Percentiles rank a stretch among this genome's conserved stretches.
Conservation (phyloP, 2,329 filamentous ascomycete species). For the Hypoxylon rubiginosum region DNA sequence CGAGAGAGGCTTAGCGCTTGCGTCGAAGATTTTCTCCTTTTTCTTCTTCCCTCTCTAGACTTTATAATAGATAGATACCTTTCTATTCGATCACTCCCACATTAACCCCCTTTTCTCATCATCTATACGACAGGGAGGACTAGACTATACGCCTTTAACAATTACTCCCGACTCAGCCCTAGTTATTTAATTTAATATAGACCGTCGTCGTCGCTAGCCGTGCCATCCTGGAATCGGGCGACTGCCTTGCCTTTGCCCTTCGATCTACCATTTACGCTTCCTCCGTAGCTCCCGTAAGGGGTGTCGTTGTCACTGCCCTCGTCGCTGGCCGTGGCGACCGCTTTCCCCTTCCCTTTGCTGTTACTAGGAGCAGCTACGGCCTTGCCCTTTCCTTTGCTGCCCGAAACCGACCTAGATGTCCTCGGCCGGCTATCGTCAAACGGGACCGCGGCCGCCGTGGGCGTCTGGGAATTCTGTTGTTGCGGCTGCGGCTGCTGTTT, state of each 20-base stretch:
- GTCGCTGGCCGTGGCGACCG: constrained; percentile 51
- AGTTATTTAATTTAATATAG: constrained; percentile 59
- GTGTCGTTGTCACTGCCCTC: constrained; percentile 51
- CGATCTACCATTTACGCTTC: constrained; percentile 44
- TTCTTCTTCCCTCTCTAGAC: constrained; percentile 1
- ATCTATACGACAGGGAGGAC: background rate
- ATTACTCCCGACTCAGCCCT: constrained; percentile 1
- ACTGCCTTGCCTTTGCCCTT: constrained; percentile 71
- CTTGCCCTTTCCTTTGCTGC: constrained; percentile 54
- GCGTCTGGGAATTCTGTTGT: constrained; percentile 41
- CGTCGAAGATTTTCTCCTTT: background rate
- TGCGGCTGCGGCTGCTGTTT: constrained; percentile 38
- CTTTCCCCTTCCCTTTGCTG: constrained; percentile 57
- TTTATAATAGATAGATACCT: constrained; percentile 5
- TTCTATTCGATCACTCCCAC: background rate
- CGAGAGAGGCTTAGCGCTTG: background rate
- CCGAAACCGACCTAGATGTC: constrained; percentile 25
- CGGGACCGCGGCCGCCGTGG: constrained; percentile 31
- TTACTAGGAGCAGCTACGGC: constrained; percentile 40
- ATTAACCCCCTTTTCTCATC: background rate
- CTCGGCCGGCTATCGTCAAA: constrained; percentile 6
- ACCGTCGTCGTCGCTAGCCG: constrained; percentile 69
- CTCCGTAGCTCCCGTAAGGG: constrained; percentile 48
- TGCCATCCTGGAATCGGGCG: constrained; percentile 65
- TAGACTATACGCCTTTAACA: background rate